These are phyloP conservation scores for Staphylotrichum tortipilum DNA, from an alignment of 495 filamentous ascomycete genomes.

Conservation along the genomic window DNA sequence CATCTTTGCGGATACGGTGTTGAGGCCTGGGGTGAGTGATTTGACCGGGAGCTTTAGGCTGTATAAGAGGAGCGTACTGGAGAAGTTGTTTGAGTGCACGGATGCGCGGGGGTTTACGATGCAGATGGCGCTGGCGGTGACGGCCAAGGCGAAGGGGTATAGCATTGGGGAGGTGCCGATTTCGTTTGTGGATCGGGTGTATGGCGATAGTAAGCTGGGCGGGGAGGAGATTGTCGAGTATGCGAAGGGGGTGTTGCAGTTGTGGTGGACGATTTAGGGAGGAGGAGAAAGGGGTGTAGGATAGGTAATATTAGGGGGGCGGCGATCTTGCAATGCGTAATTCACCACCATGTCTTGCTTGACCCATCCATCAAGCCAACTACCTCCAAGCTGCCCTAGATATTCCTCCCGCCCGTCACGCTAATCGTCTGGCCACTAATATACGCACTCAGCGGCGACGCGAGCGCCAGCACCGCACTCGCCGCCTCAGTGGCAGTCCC, in stretches of 20 bases:
- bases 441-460: conserved; percentile 71
- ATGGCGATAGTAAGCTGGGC: conserved; percentile 91
- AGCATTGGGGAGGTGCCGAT: conserved; percentile 91
- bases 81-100: conserved; percentile 82
- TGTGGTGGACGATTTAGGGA: conserved; percentile 50
- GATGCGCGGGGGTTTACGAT: conserved; percentile 95
- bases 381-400: conserved; percentile 37
- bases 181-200: conserved; percentile 88
- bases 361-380: no score
- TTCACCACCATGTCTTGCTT: no score
- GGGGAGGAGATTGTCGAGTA: conserved; percentile 98
- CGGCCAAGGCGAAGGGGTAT: conserved; percentile 87
- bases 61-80: conserved; percentile 83
- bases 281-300: not conserved
- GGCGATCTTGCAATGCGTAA: no score
- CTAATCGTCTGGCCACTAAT: conserved; percentile 76
- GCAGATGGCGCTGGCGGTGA: conserved; percentile 88
- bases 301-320: no score
- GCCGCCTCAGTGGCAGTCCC: conserved; percentile 75
- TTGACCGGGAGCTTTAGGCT: conserved; percentile 89
- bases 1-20: conserved; percentile 87
- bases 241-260: conserved; percentile 78
- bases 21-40: conserved; percentile 92
- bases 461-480: conserved; percentile 66
- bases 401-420: conserved; percentile 77